Percentiles rank a stretch among this genome's conserved stretches.
Evolutionary conservation across 306 rosid genomes (phyloP).

Genomic region (Leucaena leucocephala): DNA sequence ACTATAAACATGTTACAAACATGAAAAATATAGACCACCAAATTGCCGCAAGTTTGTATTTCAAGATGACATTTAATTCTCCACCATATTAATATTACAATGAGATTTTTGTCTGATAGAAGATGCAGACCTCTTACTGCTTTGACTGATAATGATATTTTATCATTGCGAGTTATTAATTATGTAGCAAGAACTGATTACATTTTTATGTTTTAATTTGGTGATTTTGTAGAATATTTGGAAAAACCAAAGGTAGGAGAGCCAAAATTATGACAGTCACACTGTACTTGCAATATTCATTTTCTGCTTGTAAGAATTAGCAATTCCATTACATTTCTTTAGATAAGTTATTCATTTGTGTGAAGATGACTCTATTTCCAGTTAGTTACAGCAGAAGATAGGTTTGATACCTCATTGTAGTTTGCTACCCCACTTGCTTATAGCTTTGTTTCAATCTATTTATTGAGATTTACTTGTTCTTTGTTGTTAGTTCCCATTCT

Average conservation of each 20-base stretch:
- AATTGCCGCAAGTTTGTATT: not conserved
- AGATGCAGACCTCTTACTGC: constrained; percentile 1
- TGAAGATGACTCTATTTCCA: constrained; percentile 16
- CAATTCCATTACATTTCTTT: not conserved
- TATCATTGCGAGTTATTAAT: constrained; percentile 9
- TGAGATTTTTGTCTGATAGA: constrained; percentile 29
- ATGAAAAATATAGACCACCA: not conserved
- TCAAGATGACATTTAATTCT: not conserved
- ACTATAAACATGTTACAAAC: not conserved
- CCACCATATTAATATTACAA: not conserved
- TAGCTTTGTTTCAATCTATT: not conserved
- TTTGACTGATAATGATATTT: constrained; percentile 13
- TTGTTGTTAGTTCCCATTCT: not conserved
- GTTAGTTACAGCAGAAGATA: not conserved
- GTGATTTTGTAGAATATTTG: constrained; percentile 14
- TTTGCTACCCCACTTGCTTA: not conserved
- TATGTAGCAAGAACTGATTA: not conserved
- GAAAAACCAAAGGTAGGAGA: not conserved
- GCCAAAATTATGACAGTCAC: not conserved
- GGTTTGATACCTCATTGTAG: not conserved
- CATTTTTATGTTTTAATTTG: constrained; percentile 13
- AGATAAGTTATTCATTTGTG: constrained; percentile 11
- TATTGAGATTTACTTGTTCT: constrained; percentile 11
- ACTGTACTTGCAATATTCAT: not conserved
- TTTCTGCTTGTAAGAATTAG: not conserved